Base-by-base conservation (phyloP, 345 rosid species). In the Citrus hindsii region DNA sequence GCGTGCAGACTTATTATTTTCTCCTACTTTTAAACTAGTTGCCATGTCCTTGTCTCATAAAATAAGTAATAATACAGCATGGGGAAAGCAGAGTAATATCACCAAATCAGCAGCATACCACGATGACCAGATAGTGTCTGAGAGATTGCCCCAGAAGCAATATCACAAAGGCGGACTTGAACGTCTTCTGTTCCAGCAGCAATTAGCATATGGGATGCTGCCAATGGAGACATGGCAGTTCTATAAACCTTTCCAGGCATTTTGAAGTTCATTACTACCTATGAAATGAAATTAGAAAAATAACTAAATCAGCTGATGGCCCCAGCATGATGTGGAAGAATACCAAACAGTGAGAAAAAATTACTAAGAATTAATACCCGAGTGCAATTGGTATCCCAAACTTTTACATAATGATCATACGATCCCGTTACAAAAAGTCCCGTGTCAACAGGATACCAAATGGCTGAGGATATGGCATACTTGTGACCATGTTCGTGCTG, bases 171-270 rank as follows among this genome's bases (percentile, higher is more conserved):
- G 51, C 97, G 97, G 82, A 96, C 97, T 83, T 94, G 99, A 61
- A 94, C 98, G 84, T 94, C 97, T 86, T 96, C 98, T 40, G 95
- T 94, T 82, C 92, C 99, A 64, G 93, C 88, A 81, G 99, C 99
- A 76, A 96, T 90, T 60, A 96, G 84, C 90, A 91, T 91, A 80
- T 96, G 99, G 76, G 97, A 84, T 18, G 90, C 88, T 46, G 99
- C 93, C 88, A 94, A 27, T 40, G 97, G 77, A 72, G 99, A 96
- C 97, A 96, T 94, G 67, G 98, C 94, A 74, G 95, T 85, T 82
- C 88, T 89, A 82, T 96, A 89, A 85, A 96, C 97, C 84, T 91
- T 96, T 78, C 95, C 99, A 69, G 98, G 99, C 97, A 96, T 85
- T 88, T 91, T 92, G 75, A 96, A 94, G 77, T 92, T 87, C 92